Evolutionary conservation across 306 rosid genomes (phyloP), one percentile per base, ranked within the genome.

Genomic region (Quercus engelmannii): DNA sequence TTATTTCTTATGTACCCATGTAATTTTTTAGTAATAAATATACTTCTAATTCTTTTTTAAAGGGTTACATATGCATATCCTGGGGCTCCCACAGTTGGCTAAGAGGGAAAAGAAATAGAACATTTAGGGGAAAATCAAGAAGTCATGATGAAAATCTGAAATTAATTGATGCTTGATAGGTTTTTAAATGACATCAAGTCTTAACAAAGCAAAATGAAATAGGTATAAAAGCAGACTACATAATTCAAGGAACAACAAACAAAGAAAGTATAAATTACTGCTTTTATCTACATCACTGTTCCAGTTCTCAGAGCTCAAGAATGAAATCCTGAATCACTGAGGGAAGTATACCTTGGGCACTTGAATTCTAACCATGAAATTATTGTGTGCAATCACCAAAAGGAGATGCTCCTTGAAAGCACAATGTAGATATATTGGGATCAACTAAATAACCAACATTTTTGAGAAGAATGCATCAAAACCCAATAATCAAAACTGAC

Each of bases 371-470:
- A 59, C 65, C 31, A 23, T 23, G 30, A 59, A 5, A 12, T 23
- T 13, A 59, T 59, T 51, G 84, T 69, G 74, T 82, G 74, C 69
- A 33, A 19, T 8, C 58, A 56, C 43, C 71, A 62, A 82, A 77
- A 67, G 74, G 35, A 85, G 51, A 71, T 46, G 64, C 14, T 46
- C 57, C 78, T 56, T 30, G 20, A 71, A 46, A 52, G 55, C 54
- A 76, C 18, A 67, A 64, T 46, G 76, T 43, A 71, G 55, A 70
- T 54, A 23, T 41, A 74, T 70, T 54, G 74, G 52, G 64, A 62
- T 79, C 80, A 72, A 72, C 43, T 70, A 63, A 67, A 65, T 13
- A 18, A 28, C n/a, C 54, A 43, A 10, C 59, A 38, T 80, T 33
- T 73, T 65, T 26, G 13, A 38, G 69, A 43, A 63, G 56, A 78